Evolutionary conservation across 164 flowering plant genomes (phyloP).

Genomic region (Platanus orientalis): DNA sequence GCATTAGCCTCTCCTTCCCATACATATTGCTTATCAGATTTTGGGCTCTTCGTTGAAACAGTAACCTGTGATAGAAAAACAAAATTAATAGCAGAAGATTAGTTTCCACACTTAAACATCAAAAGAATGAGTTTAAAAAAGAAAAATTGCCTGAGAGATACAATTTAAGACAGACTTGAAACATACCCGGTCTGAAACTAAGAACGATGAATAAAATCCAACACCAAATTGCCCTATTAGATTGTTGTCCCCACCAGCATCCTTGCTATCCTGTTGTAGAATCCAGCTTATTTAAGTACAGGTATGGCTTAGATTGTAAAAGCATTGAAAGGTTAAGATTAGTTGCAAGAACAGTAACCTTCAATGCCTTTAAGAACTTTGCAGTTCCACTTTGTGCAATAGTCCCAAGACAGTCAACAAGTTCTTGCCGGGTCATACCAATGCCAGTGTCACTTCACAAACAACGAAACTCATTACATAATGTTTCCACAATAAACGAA

Average conservation of each 20-base stretch:
- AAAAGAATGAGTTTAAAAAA: neutral
- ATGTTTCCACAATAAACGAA: too few relatives aligned
- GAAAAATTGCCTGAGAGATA: neutral
- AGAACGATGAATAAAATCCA: slow-evolving; percentile 94
- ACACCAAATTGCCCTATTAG: slow-evolving; percentile 99
- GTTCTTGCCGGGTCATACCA: slow-evolving; percentile 93
- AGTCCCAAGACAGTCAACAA: slow-evolving; percentile 97
- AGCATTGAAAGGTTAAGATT: neutral
- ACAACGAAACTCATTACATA: neutral
- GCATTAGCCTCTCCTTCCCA: slow-evolving; percentile 98
- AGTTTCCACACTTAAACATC: neutral
- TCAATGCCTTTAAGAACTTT: slow-evolving; percentile 79
- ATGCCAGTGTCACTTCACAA: slow-evolving; percentile 80
- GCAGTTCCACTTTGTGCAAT: slow-evolving; percentile 99
- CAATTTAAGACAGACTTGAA: neutral
- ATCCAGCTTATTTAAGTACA: neutral
- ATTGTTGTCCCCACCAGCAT: slow-evolving; percentile 83
- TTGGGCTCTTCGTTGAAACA: slow-evolving; percentile 92
- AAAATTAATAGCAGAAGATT: neutral
- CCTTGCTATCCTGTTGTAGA: slow-evolving; percentile 85
- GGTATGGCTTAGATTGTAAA: neutral
- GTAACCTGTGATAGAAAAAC: slow-evolving; percentile 47
- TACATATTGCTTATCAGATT: slow-evolving; percentile 92
- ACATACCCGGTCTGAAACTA: slow-evolving; percentile 80
- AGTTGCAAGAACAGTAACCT: slow-evolving; percentile 38